Evolutionary conservation across 306 rosid genomes (phyloP).

Genomic region (Senna siamea): DNA sequence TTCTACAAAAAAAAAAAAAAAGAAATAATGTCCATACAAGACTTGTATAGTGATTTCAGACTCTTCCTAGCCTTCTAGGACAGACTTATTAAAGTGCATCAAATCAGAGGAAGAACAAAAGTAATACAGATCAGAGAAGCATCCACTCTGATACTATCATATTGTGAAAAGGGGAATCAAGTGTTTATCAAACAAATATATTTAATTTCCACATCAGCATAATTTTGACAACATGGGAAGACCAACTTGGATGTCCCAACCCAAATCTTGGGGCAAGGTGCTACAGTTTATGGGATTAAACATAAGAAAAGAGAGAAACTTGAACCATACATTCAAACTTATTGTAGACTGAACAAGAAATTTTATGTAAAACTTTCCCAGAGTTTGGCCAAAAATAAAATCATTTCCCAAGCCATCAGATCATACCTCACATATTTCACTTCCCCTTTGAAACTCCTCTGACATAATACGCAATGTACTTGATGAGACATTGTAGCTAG

Average conservation of each 20-base stretch:
- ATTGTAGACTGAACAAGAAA: slow-evolving; percentile 25
- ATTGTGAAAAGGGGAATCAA: neutral
- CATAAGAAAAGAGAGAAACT: slow-evolving; percentile 11
- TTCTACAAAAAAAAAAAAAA: too few relatives aligned
- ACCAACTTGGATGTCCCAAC: slow-evolving; percentile 14
- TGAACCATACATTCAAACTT: slow-evolving; percentile 27
- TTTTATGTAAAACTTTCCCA: neutral
- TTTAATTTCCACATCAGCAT: slow-evolving; percentile 25
- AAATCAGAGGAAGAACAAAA: too few relatives aligned
- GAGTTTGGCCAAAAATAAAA: slow-evolving; percentile 17
- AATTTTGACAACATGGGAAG: slow-evolving; percentile 5
- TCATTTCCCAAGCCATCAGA: slow-evolving; percentile 15
- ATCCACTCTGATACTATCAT: neutral
- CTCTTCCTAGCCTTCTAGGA: slow-evolving; percentile 4
- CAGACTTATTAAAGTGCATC: neutral
- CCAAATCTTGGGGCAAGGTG: slow-evolving; percentile 22
- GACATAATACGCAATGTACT: slow-evolving; percentile 91
- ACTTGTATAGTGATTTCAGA: neutral
- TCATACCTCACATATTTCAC: slow-evolving; percentile 87
- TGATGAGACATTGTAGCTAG: slow-evolving; percentile 90
- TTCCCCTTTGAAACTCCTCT: slow-evolving; percentile 93
- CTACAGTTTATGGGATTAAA: slow-evolving; percentile 24
- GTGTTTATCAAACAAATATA: slow-evolving; percentile 14
- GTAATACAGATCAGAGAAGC: neutral
- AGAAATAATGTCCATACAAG: neutral